Evolutionary conservation across 352 stramenopile genomes (phyloP).

Genomic region (Pythium phragmiticola): DNA sequence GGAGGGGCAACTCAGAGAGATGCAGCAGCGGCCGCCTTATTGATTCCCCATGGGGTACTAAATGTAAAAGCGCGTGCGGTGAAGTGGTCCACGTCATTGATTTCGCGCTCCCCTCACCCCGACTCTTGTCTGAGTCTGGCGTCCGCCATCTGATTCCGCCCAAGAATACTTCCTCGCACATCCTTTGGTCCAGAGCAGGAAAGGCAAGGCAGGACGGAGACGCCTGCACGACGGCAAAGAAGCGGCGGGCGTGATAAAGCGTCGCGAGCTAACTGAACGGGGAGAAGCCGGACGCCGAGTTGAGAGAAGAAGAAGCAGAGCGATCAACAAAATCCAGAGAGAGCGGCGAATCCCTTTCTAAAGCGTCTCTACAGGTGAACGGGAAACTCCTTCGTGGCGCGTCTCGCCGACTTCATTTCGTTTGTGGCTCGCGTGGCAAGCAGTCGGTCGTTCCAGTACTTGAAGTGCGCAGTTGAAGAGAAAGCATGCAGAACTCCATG

Average conservation of each 20-base stretch:
- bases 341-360: too few species aligned
- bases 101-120: background rate
- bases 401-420: too few species aligned
- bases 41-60: constrained; percentile 20
- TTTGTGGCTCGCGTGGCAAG: background rate
- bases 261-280: background rate
- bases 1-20: constrained; percentile 16
- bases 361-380: constrained; percentile 3
- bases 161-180: constrained; percentile 8
- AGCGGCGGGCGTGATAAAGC: too few species aligned
- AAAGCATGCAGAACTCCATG: constrained; percentile 24
- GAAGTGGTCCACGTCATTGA: constrained; percentile 1
- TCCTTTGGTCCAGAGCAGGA: background rate
- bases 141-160: background rate
- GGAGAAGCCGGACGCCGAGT: constrained; percentile 3
- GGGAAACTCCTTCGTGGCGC: background rate
- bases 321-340: constrained; percentile 3
- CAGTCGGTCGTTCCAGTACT: background rate
- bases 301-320: background rate
- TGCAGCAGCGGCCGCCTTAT: constrained; percentile 9
- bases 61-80: constrained; percentile 2
- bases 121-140: constrained; percentile 17
- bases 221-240: background rate
- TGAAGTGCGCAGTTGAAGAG: background rate
- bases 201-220: constrained; percentile 5